Conservation (phyloP, 768 basidiomycete genomes). For the Suillus variegatus region DNA sequence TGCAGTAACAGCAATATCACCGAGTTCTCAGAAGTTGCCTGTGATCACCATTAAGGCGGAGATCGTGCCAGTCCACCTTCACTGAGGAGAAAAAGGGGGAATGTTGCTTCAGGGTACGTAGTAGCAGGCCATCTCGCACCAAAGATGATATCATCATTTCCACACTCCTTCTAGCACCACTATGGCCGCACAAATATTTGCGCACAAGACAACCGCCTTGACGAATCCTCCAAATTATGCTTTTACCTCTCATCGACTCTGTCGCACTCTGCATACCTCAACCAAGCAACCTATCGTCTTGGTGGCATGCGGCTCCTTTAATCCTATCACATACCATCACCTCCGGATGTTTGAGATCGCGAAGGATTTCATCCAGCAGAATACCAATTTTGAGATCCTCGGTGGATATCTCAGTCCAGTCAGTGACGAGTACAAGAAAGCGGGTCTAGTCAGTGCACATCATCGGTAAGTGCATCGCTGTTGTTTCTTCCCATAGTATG, state of each 20-base stretch:
- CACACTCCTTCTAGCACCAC: constrained; percentile 14
- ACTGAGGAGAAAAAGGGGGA: neutral
- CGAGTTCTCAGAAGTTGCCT: neutral
- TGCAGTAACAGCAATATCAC: neutral
- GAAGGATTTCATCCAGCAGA: constrained; percentile 90
- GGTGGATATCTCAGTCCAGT: constrained; percentile 97
- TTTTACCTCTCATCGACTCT: constrained; percentile 68
- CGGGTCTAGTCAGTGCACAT: constrained; percentile 81
- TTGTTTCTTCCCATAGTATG: neutral
- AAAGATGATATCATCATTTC: constrained; percentile 13
- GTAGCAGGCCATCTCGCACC: neutral
- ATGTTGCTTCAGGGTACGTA: neutral
- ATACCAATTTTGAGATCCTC: constrained; percentile 91
- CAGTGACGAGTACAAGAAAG: constrained; percentile 95
- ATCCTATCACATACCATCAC: constrained; percentile 94
- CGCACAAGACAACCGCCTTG: constrained; percentile 38
- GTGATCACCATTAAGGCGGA: neutral
- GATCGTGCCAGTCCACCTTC: neutral
- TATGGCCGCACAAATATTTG: constrained; percentile 26
- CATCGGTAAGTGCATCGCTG: constrained; percentile 69
- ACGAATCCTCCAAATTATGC: constrained; percentile 67
- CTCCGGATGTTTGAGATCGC: constrained; percentile 99
- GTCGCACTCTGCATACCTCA: constrained; percentile 55
- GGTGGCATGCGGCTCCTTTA: constrained; percentile 97
- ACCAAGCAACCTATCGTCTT: constrained; percentile 86